A percentile compares a stretch with the other conserved stretches of the same genome.
These are phyloP conservation scores for Ophiobolus disseminans DNA, from an alignment of 2,329 filamentous ascomycete genomes.

Conservation along the genomic window DNA sequence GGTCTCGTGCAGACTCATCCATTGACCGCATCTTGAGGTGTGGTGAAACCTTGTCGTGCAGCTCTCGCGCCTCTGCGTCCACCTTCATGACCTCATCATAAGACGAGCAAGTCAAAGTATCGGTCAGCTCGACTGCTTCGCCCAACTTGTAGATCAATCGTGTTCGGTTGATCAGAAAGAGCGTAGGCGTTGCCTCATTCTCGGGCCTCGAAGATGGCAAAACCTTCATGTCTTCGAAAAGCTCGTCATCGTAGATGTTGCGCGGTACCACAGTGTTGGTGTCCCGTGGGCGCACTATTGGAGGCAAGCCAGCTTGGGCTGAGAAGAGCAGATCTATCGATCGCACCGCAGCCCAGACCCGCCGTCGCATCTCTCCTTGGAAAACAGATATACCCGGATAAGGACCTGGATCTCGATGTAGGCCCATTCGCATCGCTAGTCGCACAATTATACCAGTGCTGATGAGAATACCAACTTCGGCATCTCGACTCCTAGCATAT, in stretches of 20 bases:
- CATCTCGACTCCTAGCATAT: slow-evolving; percentile 74
- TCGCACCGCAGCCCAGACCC: slow-evolving; percentile 71
- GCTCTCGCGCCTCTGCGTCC: slow-evolving; percentile 63
- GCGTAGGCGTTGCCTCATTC: slow-evolving; percentile 76
- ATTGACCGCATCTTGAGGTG: slow-evolving; percentile 79
- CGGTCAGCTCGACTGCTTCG: slow-evolving; percentile 71
- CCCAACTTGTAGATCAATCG: slow-evolving; percentile 73
- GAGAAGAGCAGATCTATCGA: slow-evolving; percentile 80
- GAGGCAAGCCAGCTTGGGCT: slow-evolving; percentile 67
- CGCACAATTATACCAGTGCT: slow-evolving; percentile 66
- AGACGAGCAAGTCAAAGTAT: slow-evolving; percentile 66
- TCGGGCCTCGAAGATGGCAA: slow-evolving; percentile 72
- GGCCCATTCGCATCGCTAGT: slow-evolving; percentile 74
- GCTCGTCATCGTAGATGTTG: slow-evolving; percentile 83
- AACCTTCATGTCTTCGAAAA: slow-evolving; percentile 71
- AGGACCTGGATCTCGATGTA: slow-evolving; percentile 78
- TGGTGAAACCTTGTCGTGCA: slow-evolving; percentile 73
- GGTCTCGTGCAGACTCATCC: slow-evolving; percentile 76
- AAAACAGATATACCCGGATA: slow-evolving; percentile 76
- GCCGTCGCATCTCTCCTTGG: slow-evolving; percentile 74
- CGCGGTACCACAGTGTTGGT: slow-evolving; percentile 77
- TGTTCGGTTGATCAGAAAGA: slow-evolving; percentile 79
- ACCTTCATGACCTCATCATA: slow-evolving; percentile 69
- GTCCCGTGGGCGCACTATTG: slow-evolving; percentile 75
- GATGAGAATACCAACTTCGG: slow-evolving; percentile 71